Base-by-base conservation (phyloP, 768 basidiomycete species). In the Agaricus subrufescens region DNA sequence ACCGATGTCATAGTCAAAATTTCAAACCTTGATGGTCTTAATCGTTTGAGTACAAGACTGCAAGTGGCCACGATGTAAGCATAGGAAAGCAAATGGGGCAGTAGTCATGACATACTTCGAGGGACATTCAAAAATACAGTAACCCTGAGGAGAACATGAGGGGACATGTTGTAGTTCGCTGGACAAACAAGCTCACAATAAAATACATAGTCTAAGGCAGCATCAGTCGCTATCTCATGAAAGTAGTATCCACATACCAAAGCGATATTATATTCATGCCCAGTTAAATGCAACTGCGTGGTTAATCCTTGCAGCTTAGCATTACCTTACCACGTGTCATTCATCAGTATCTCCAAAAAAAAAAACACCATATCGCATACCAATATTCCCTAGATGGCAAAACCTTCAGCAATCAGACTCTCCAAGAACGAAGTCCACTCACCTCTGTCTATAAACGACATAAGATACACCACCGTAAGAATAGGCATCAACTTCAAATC, bases 361-460 rank as follows among this genome's bases (percentile, higher is more conserved):
- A 38, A 23, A 23, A 50, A 27, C 11, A 29, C 37, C 23, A 7
- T 29, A 51, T 23, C 31, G 60, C 69, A 27, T 58, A 80, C 84
- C 83, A 38, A 85, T 83, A 56, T 85, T 85, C 43, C 78, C 83
- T 85, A 57, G 4, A 58, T 45, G 7, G 8, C n/a, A 30, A 11
- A 43, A 25, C 4, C 54, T 25, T 27, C 9, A 11, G 40, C 8
- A 5, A 0, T 25, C 46, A 8, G 2, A 4, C 2, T 47, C 31
- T 31, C 10, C 31, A 31, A 31, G 10, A 10, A 31, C 10, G 10
- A 31, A 44, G 26, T 26, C 5, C 34, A 63, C 73, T 26, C 48
- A 77, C 83, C 82, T 74, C 85, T 71, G 63, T 88, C 86, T 65
- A 86, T 69, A 66, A 85, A 86, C 3, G 81, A 81, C 27, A 85